A percentile compares a stretch with the other conserved stretches of the same genome.
Evolutionary conservation across 805 yeast genomes (phyloP).

Genomic region (Wickerhamiella musiphila): DNA sequence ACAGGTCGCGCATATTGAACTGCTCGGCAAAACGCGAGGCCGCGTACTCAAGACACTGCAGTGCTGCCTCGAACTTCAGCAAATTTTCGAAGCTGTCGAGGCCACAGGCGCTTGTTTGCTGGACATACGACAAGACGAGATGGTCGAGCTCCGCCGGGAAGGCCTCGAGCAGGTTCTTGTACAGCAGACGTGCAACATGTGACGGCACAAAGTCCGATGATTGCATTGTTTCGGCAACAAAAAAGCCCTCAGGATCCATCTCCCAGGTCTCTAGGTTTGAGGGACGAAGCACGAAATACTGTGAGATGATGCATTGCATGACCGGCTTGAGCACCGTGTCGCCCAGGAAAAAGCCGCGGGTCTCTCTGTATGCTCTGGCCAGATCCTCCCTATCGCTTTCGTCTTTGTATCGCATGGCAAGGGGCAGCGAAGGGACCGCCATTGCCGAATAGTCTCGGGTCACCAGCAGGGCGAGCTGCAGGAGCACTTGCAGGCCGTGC

Average conservation of each 20-base stretch:
- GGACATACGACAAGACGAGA: conserved; percentile 42
- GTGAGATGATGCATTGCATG: no score
- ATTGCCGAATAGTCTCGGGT: conserved; percentile 2
- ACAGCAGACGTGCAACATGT: conserved; percentile 76
- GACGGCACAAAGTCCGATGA: conserved; percentile 66
- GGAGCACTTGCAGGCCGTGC: conserved; percentile 38
- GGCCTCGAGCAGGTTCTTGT: conserved; percentile 49
- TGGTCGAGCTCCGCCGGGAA: conserved; percentile 39
- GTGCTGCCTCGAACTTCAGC: conserved; percentile 57
- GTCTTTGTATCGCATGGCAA: conserved; percentile 34
- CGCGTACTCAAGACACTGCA: conserved; percentile 70
- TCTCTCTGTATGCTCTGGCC: conserved; percentile 33
- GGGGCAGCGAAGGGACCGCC: conserved; percentile 7
- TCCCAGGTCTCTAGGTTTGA: conserved; percentile 69
- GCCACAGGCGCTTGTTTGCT: conserved; percentile 22
- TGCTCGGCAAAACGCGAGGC: conserved; percentile 44
- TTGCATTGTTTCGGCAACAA: conserved; percentile 48
- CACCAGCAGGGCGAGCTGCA: conserved; percentile 38
- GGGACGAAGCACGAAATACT: conserved; percentile 60
- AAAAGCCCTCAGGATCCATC: conserved; percentile 85
- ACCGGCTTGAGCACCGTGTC: conserved; percentile 42
- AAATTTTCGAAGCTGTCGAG: conserved; percentile 29
- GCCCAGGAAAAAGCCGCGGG: conserved; percentile 29
- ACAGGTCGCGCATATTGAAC: conserved; percentile 37
- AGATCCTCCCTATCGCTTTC: conserved; percentile 50